Base-by-base conservation (phyloP, 805 yeast species). In the Kuraishia ogatae region DNA sequence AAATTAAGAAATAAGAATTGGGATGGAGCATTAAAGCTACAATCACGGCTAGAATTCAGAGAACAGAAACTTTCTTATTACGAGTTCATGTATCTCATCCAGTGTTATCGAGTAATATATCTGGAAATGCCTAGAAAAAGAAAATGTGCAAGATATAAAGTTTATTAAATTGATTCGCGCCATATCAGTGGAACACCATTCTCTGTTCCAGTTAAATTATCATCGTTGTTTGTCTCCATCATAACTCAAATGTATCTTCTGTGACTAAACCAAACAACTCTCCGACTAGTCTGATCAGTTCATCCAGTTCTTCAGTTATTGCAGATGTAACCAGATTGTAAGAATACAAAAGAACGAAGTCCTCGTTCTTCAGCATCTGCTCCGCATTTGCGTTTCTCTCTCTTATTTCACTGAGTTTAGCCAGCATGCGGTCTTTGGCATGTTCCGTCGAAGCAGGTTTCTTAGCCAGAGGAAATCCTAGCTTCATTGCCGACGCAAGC, bases 361-460 rank as follows among this genome's bases (percentile, higher is more conserved):
- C 96, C 58, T 85, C 87, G 62, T 86, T 85, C 11, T 78, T 71
- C 48, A 83, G 64, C 20, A 63, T 58, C 48, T 71, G 66, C 7
- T 62, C 56, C 20, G 69, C 67, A 43, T 62, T 60, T 39, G 67
- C 60, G 39, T 63, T 64, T 50, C 71, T 61, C 55, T 68, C 63
- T 53, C 94, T 70, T 20, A 84, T 79, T 57, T 81, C 83, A 57
- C 80, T 82, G 59, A 88, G 71, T 60, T 86, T 87, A 50, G 75
- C 79, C 58, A 88, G 73, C 72, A 89, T 74, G 39, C 91, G 68
- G 58, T 84, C 89, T 60, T 84, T 80, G 0, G 94, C 85, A 64
- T 85, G 87, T 49, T 81, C 87, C 0, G 90, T 85, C 0, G 89
- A 83, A 0, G 94, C 93, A 1, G 92, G 85, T 60, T 83, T 84